Percentiles rank a stretch among this genome's conserved stretches.
Conservation (phyloP, 2,329 filamentous ascomycete species). For the Dothistroma pini region DNA sequence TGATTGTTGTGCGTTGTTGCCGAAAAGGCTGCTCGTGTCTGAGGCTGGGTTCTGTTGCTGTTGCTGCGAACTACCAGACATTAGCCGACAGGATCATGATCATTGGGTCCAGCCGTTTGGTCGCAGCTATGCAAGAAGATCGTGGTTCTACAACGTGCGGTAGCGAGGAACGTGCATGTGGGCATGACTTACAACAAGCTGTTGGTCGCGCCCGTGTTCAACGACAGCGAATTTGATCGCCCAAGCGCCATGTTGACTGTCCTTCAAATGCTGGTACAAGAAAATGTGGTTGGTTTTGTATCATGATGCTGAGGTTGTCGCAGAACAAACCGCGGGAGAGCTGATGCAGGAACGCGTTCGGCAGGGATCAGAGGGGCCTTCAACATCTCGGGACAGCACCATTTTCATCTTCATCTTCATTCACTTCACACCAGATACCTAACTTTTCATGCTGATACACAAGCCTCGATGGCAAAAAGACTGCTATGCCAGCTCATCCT, state of each 20-base stretch:
- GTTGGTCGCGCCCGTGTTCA: constrained; percentile 52
- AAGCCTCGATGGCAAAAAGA: no score
- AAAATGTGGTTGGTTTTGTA: background rate
- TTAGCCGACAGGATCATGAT: background rate
- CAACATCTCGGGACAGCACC: background rate
- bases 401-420: background rate
- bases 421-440: background rate
- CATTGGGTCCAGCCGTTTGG: background rate
- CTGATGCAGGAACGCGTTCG: background rate
- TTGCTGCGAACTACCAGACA: constrained; percentile 15
- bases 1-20: constrained; percentile 17
- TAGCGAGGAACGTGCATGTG: constrained; percentile 7
- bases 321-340: background rate
- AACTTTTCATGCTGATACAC: no score
- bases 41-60: constrained; percentile 13
- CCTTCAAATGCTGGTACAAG: background rate
- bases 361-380: background rate
- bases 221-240: constrained; percentile 49
- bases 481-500: background rate
- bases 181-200: constrained; percentile 15
- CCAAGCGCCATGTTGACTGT: constrained; percentile 40
- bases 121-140: background rate
- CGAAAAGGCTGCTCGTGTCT: constrained; percentile 8
- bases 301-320: background rate
- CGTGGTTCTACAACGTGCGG: background rate